These are phyloP conservation scores for Rhododendron williamsianum DNA, from an alignment of 148 eudicot genomes.

Conservation along the genomic window DNA sequence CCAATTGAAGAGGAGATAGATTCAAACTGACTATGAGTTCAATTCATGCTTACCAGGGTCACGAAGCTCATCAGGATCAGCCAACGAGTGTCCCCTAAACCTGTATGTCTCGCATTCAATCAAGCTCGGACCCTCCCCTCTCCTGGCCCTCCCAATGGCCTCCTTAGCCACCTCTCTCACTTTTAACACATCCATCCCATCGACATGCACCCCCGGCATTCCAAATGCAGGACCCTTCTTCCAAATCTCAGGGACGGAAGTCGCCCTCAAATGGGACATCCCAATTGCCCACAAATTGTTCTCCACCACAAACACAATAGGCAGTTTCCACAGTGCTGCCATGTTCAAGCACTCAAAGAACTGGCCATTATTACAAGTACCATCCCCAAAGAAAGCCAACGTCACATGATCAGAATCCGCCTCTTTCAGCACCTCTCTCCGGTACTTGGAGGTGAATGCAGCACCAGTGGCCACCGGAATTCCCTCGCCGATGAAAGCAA, in stretches of 20 bases:
- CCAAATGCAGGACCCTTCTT: constrained; percentile 98
- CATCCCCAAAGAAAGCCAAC: constrained; percentile 85
- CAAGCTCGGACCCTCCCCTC: constrained; percentile 94
- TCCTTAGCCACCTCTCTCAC: constrained; percentile 93
- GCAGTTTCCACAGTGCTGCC: constrained; percentile 94
- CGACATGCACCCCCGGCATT: constrained; percentile 91
- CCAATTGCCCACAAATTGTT: constrained; percentile 99
- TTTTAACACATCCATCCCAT: constrained; percentile 96
- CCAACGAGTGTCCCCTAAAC: constrained; percentile 97
- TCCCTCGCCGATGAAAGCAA: constrained; percentile 94
- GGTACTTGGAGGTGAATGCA: constrained; percentile 76
- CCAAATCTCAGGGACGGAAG: constrained; percentile 92
- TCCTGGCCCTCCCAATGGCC: constrained; percentile 74
- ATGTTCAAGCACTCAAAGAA: constrained; percentile 97
- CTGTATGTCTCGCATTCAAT: constrained; percentile 95
- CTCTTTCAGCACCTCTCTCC: constrained; percentile 69
- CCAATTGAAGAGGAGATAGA: no score
- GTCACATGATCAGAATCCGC: constrained; percentile 80
- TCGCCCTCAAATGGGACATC: constrained; percentile 92
- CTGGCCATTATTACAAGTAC: constrained; percentile 93
- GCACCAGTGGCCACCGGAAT: constrained; percentile 94
- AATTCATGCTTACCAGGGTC: constrained; percentile 59
- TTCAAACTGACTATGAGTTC: neutral
- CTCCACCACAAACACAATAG: constrained; percentile 91
- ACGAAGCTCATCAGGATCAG: constrained; percentile 99